Evolutionary conservation across 768 basidiomycete species (phyloP).

Genomic region (Xerocomus brunneocitrinus): DNA sequence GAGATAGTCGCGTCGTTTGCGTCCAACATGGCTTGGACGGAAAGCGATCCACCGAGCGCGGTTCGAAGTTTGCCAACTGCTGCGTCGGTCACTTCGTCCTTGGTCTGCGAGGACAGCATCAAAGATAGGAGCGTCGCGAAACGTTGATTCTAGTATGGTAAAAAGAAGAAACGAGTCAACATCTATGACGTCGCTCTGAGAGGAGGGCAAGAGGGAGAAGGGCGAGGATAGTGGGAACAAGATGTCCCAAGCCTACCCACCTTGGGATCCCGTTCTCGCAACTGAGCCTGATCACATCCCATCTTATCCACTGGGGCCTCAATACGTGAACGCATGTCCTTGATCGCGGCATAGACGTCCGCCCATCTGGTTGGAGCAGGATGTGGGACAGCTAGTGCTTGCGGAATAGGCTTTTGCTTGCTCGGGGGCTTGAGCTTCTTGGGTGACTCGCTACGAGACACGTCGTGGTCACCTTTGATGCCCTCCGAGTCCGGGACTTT

Average conservation of each 20-base stretch:
- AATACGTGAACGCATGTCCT: constrained; percentile 66
- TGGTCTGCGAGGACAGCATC: constrained; percentile 96
- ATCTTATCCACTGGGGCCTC: constrained; percentile 90
- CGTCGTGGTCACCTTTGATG: too few species aligned
- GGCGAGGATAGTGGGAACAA: not conserved
- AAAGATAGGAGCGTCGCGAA: constrained; percentile 85
- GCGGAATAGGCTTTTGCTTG: constrained; percentile 55
- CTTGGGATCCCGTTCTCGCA: constrained; percentile 59
- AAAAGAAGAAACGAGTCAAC: not conserved
- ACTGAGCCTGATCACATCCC: constrained; percentile 76
- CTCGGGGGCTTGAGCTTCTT: constrained; percentile 40
- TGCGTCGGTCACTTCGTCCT: constrained; percentile 81
- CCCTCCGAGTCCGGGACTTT: not conserved
- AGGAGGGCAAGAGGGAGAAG: too few species aligned
- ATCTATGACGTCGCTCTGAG: not conserved
- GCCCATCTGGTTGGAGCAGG: constrained; percentile 64
- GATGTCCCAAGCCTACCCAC: constrained; percentile 31
- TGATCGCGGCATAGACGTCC: constrained; percentile 67
- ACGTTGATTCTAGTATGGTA: constrained; percentile 57
- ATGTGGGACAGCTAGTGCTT: constrained; percentile 55
- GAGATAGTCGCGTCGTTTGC: constrained; percentile 63
- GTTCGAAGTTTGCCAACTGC: constrained; percentile 71
- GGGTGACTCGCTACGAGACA: not conserved
- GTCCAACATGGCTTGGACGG: constrained; percentile 60
- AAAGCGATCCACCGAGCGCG: constrained; percentile 75